Conservation (phyloP, 2,329 filamentous ascomycete species). For the Stenocarpella maydis region DNA sequence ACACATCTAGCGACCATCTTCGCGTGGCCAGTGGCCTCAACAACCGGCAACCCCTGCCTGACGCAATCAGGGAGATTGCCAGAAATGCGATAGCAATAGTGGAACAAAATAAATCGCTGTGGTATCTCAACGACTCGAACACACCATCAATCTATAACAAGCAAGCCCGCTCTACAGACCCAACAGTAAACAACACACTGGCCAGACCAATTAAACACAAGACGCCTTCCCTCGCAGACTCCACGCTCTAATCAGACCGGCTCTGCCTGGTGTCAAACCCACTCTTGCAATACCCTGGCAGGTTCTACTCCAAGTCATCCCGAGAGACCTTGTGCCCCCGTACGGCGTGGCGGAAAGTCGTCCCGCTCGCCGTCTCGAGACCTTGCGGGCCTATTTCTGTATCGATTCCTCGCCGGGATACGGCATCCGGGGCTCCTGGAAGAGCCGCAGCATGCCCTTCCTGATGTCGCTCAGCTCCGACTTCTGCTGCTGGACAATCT, state of each 20-base stretch:
- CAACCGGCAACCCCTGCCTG: not conserved
- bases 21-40: not conserved
- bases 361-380: not conserved
- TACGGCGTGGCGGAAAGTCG: no score
- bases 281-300: not conserved
- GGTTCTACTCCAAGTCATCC: not conserved
- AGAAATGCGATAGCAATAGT: not conserved
- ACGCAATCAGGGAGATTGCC: not conserved
- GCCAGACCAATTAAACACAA: not conserved
- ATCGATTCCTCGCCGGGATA: not conserved
- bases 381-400: not conserved
- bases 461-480: slow-evolving; percentile 57
- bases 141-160: slow-evolving; percentile 2
- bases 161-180: not conserved
- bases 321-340: not conserved
- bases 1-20: not conserved
- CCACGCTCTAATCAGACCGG: not conserved
- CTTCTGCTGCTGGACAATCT: slow-evolving; percentile 66
- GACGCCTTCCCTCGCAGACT: slow-evolving; percentile 12
- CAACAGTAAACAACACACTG: not conserved
- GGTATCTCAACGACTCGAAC: slow-evolving; percentile 20
- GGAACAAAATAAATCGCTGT: not conserved
- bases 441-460: slow-evolving; percentile 50
- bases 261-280: not conserved
- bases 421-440: slow-evolving; percentile 11